Evolutionary conservation across 495 filamentous ascomycete species (phyloP).

Genomic region (Tuber umbilicatum): DNA sequence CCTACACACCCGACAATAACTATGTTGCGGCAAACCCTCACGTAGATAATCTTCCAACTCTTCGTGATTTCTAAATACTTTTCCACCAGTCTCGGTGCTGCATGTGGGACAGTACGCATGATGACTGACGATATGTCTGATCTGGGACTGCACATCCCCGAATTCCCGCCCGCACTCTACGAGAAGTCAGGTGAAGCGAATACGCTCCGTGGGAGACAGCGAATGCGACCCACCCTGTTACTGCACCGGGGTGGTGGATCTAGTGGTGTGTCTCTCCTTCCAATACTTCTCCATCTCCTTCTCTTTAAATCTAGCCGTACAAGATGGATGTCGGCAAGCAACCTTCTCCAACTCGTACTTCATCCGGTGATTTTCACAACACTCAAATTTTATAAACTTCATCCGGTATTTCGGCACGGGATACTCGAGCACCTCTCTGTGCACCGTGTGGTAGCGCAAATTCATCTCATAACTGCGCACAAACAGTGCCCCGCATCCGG

Average conservation of each 20-base stretch:
- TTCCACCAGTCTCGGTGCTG: too few relatives aligned
- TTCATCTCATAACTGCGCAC: too few relatives aligned
- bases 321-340: slow-evolving; percentile 5
- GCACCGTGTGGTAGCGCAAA: too few relatives aligned
- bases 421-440: slow-evolving; percentile 20
- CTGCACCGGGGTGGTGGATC: slow-evolving; percentile 10
- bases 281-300: slow-evolving; percentile 23
- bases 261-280: slow-evolving; percentile 11
- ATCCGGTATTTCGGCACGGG: slow-evolving; percentile 14
- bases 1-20: slow-evolving; percentile 29
- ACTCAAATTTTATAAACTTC: slow-evolving; percentile 22
- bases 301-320: slow-evolving; percentile 17
- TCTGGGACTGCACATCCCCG: too few relatives aligned
- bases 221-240: not conserved
- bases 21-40: slow-evolving; percentile 8
- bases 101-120: too few relatives aligned
- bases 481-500: too few relatives aligned
- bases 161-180: slow-evolving; percentile 19
- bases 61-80: too few relatives aligned
- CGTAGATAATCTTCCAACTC: slow-evolving; percentile 26
- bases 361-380: too few relatives aligned
- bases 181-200: slow-evolving; percentile 11
- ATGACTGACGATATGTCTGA: too few relatives aligned
- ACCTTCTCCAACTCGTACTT: slow-evolving; percentile 16
- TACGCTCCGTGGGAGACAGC: slow-evolving; percentile 15